Evolutionary conservation across 345 rosid species (phyloP), one percentile per base, ranked within the genome.

Genomic region (Tarenaya hassleriana): DNA sequence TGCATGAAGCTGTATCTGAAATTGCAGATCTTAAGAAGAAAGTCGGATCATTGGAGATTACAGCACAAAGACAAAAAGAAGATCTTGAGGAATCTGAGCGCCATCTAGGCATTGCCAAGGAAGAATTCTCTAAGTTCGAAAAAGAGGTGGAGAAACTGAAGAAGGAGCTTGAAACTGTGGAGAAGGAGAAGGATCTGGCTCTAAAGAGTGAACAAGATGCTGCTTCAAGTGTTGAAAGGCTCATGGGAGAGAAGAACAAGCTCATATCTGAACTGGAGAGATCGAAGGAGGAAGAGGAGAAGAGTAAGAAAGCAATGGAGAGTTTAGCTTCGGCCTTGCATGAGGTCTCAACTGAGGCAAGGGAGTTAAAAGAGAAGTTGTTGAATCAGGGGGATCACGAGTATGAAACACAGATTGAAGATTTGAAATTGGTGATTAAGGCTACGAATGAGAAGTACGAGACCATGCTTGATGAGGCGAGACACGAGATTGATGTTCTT

Each of bases 301-400:
- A 80, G 83, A 83, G 88, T 82, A 88, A 92, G 76, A 83, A 83
- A 75, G 98, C 96, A 34, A 88, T 85, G 90, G 98, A 92, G 72
- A 92, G 82, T 50, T 78, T 92, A 60, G 95, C 98, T 58, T 84
- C 94, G 1, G 96, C 98, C 11, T 75, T 92, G 21, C 98, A 88
- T 41, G 98, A 92, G 75, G 95, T 83, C 18, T 88, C 96, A 0
- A 74, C 78, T 10, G 98, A 92, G 75, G 95, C 86, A 21, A 81
- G 98, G 63, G 96, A 83, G 55, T 64, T 88, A 8, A 88, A 88
- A 75, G 98, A 88, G 74, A 83, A 72, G 72, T 72, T 92, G 46
- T 50, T 88, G 44, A 64, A 65, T 66, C 85, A 74, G 74, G 79
- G 68, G 0, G 94, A 92, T 70, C 85, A 68, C 45, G 94, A 88